Base-by-base conservation (phyloP, 441 rosid genomes). In the Jatropha podagrica region DNA sequence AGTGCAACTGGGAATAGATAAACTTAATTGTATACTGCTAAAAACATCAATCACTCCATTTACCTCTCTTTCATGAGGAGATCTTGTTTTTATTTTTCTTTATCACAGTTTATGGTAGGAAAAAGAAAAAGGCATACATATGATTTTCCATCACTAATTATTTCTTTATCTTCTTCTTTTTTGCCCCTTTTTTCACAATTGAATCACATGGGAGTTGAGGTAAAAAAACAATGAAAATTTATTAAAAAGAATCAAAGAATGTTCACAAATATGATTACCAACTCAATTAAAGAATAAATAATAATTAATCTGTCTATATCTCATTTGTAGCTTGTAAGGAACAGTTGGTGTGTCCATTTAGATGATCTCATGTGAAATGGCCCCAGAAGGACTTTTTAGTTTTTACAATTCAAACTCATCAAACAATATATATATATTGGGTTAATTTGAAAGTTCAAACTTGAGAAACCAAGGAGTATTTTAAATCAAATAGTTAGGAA, bases 401-500 rank as follows among this genome's bases (percentile, higher is more conserved):
- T 44, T 5, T 5, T 44, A 4, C 1, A 44, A 44, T 23, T 23
- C 0, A 44, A 44, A 44, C 48, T 10, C 48, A 44, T 44, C 8
- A 44, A 44, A 44, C 48, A 44, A 44, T 42, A 42, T 42, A 42
- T 42, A 42, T 42, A 42, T 42, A 42, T 42, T 42, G 4, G 46
- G 7, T 44, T 44, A 44, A 44, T 44, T 44, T 5, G 9, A 44
- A 44, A 44, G 48, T 44, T 44, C 9, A 10, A 44, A 44, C 48
- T 44, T 5, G 4, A 44, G 48, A 44, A 44, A 5, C 48, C 6
- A 44, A 44, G 9, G 62, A 12, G 18, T 7, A 41, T 4, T 8
- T 11, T n/a, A 9, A 59, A 56, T 71, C 74, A 71, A 71, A 59
- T 71, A n/a, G 74, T 71, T 71, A 71, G 74, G 74, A 71, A 71